These are phyloP conservation scores for Ophiostoma sp. DNA, from an alignment of 2,329 filamentous ascomycete genomes.

Conservation along the genomic window DNA sequence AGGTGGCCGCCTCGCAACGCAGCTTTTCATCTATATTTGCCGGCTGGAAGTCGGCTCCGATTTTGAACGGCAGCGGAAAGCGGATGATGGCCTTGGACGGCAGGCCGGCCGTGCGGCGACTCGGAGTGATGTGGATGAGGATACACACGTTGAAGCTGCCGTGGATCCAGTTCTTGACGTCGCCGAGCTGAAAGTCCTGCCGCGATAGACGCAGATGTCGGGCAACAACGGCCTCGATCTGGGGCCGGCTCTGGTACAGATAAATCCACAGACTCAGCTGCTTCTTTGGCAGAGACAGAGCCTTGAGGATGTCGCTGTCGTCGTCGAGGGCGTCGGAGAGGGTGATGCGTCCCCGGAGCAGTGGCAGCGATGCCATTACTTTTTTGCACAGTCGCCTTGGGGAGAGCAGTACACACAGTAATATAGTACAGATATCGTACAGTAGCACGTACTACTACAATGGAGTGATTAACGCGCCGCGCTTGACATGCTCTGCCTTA, in stretches of 20 bases:
- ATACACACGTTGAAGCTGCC: constrained; percentile 7
- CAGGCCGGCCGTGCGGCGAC: background rate
- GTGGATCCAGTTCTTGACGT: background rate
- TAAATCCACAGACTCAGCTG: background rate
- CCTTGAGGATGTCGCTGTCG: background rate
- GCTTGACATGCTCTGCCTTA: no score
- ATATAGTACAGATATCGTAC: no score
- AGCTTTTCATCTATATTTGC: constrained; percentile 33
- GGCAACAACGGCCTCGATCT: background rate
- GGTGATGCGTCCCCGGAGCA: background rate
- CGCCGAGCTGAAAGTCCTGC: background rate
- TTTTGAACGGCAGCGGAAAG: constrained; percentile 9
- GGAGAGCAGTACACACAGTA: no score
- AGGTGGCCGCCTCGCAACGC: constrained; percentile 37
- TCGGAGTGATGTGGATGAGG: background rate
- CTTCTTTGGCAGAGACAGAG: background rate
- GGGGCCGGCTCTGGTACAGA: background rate
- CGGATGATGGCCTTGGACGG: background rate
- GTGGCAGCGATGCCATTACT: constrained; percentile 1
- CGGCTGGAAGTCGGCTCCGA: background rate
- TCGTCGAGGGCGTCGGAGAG: background rate
- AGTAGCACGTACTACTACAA: no score
- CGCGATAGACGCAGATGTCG: background rate
- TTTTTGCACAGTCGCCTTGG: background rate
- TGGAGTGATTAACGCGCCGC: no score